phyloP scores from a whole-genome alignment of 2,329 filamentous ascomycete genomes.

The Phaeosphaeria sp. region DNA sequence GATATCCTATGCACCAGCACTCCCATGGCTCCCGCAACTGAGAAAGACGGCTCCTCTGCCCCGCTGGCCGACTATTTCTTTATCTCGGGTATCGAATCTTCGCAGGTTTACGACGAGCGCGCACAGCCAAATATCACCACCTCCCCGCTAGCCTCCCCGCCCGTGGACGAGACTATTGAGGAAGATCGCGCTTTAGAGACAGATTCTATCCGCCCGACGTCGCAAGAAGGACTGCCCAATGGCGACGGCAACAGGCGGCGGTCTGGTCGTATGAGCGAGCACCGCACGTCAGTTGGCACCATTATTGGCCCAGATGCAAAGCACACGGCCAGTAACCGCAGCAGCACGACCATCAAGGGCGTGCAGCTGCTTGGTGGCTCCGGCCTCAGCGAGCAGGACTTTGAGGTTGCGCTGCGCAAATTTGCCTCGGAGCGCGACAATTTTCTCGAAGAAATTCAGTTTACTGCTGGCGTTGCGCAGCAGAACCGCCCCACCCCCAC shows the following conservation, averaged over 20 bases:
- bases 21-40: slow-evolving; percentile 48
- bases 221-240: slow-evolving; percentile 52
- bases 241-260: slow-evolving; percentile 44
- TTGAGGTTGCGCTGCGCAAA: slow-evolving; percentile 90
- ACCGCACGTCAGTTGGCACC: slow-evolving; percentile 59
- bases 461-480: slow-evolving; percentile 76
- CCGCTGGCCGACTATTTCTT: slow-evolving; percentile 73
- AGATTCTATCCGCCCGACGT: slow-evolving; percentile 52
- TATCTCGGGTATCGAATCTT: slow-evolving; percentile 63
- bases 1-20: slow-evolving; percentile 36
- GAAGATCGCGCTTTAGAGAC: slow-evolving; percentile 65
- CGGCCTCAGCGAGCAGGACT: slow-evolving; percentile 77
- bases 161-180: slow-evolving; percentile 64
- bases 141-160: slow-evolving; percentile 38
- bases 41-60: slow-evolving; percentile 54
- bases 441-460: slow-evolving; percentile 90
- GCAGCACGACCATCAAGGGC: slow-evolving; percentile 67
- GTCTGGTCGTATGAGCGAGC: slow-evolving; percentile 53
- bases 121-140: slow-evolving; percentile 36
- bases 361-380: slow-evolving; percentile 48
- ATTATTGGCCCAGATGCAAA: slow-evolving; percentile 54
- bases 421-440: slow-evolving; percentile 95
- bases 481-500: slow-evolving; percentile 59
- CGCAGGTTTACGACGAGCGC: slow-evolving; percentile 58
- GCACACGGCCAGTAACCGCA: slow-evolving; percentile 66